Evolutionary conservation across 495 filamentous ascomycete species (phyloP).

Genomic region (Penicillium cinerascens): DNA sequence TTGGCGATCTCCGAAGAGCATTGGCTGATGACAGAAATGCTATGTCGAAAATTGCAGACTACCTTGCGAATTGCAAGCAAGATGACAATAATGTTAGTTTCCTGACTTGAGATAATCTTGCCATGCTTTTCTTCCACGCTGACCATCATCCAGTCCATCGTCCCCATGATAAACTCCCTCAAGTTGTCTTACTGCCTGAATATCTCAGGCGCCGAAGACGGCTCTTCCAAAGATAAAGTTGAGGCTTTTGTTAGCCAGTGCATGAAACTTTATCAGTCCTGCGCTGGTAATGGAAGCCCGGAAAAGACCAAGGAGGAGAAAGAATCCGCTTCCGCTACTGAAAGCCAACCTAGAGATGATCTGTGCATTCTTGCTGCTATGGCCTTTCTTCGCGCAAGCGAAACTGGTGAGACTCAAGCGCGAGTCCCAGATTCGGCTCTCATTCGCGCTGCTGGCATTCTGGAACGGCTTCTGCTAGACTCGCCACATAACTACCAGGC

Average conservation of each 20-base stretch:
- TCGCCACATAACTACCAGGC: conserved; percentile 59
- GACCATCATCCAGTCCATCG: conserved; percentile 15
- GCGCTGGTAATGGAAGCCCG: conserved; percentile 1
- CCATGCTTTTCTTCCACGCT: not conserved
- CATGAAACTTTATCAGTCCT: conserved; percentile 42
- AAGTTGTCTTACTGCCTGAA: conserved; percentile 56
- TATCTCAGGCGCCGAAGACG: conserved; percentile 39
- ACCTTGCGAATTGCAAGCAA: conserved; percentile 22
- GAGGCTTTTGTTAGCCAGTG: conserved; percentile 47
- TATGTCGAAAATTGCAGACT: conserved; percentile 38
- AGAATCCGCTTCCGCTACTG: conserved; percentile 37
- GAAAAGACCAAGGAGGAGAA: conserved; percentile 2
- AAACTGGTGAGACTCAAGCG: conserved; percentile 14
- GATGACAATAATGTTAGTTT: conserved; percentile 33
- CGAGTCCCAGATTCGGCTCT: conserved; percentile 36
- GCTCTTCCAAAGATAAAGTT: conserved; percentile 26
- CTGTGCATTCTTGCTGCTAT: conserved; percentile 55
- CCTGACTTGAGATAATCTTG: not conserved
- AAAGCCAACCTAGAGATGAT: conserved; percentile 57
- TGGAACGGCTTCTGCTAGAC: conserved; percentile 47
- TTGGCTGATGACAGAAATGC: conserved; percentile 35
- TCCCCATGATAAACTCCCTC: conserved; percentile 50
- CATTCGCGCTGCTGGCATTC: conserved; percentile 48
- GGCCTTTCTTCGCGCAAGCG: conserved; percentile 45
- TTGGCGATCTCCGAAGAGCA: conserved; percentile 48